These are phyloP conservation scores for Mycosphaerella arachidis DNA, from an alignment of 2,329 filamentous ascomycete species.

Conservation along the genomic window DNA sequence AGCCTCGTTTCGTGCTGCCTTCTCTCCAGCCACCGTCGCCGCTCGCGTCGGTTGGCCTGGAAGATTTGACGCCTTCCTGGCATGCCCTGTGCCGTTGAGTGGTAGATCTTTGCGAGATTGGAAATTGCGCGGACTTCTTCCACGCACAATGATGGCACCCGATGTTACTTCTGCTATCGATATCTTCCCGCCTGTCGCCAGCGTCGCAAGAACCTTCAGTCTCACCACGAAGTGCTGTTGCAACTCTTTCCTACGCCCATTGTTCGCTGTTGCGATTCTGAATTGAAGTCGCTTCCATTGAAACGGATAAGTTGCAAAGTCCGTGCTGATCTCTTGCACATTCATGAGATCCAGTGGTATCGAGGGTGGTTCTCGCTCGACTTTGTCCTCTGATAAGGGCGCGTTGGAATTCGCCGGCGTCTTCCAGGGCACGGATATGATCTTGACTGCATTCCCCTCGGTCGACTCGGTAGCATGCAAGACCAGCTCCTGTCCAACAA, in stretches of 20 bases:
- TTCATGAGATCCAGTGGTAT: slow-evolving; percentile 67
- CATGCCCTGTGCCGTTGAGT: slow-evolving; percentile 69
- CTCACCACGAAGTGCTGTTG: slow-evolving; percentile 94
- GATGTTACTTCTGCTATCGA: slow-evolving; percentile 80
- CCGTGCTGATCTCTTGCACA: slow-evolving; percentile 68
- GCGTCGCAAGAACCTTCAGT: slow-evolving; percentile 76
- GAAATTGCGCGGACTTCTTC: slow-evolving; percentile 89
- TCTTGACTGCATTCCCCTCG: slow-evolving; percentile 83
- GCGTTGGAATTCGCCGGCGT: slow-evolving; percentile 69
- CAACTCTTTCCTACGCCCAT: slow-evolving; percentile 86
- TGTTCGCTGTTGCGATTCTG: slow-evolving; percentile 91
- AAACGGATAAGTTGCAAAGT: slow-evolving; percentile 86
- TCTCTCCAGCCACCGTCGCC: slow-evolving; percentile 26
- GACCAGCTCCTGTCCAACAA: slow-evolving; percentile 76
- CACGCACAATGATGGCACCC: slow-evolving; percentile 87
- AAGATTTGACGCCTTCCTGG: slow-evolving; percentile 55
- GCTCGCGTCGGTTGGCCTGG: slow-evolving; percentile 19
- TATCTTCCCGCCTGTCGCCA: slow-evolving; percentile 77
- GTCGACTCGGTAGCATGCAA: slow-evolving; percentile 94
- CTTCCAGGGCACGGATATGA: slow-evolving; percentile 98
- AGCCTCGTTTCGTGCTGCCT: slow-evolving; percentile 24
- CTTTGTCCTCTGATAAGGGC: slow-evolving; percentile 59
- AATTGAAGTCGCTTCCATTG: slow-evolving; percentile 94
- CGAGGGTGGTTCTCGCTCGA: slow-evolving; percentile 80
- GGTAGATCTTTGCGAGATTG: slow-evolving; percentile 91